A percentile compares a stretch with the other conserved stretches of the same genome.
phyloP scores from a whole-genome alignment of 768 basidiomycete species.

The Pleurotus tuoliensis region DNA sequence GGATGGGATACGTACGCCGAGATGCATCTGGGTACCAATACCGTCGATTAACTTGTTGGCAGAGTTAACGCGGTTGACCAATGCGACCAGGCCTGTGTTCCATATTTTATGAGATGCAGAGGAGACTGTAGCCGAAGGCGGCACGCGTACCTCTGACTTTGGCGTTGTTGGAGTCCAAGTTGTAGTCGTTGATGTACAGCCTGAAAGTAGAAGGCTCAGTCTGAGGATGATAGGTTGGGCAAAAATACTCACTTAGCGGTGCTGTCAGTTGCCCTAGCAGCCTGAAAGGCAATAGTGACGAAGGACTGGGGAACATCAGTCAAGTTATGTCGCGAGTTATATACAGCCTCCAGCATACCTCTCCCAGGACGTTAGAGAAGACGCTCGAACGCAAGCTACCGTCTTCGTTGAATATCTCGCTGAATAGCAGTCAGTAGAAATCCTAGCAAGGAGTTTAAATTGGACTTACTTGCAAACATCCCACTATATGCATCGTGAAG shows the following conservation, averaged over 20 bases:
- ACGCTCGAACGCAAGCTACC: slow-evolving; percentile 42
- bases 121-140: too few relatives aligned
- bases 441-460: background rate
- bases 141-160: slow-evolving; percentile 30
- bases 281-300: slow-evolving; percentile 47
- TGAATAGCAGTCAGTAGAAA: slow-evolving; percentile 18
- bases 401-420: slow-evolving; percentile 51
- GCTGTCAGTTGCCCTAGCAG: slow-evolving; percentile 45
- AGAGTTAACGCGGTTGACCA: slow-evolving; percentile 39
- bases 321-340: background rate
- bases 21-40: slow-evolving; percentile 45
- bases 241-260: slow-evolving; percentile 33
- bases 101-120: background rate
- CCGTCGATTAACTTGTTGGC: slow-evolving; percentile 39
- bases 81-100: slow-evolving; percentile 28
- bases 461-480: slow-evolving; percentile 37
- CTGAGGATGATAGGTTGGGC: too few relatives aligned
- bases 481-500: slow-evolving; percentile 25
- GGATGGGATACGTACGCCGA: slow-evolving; percentile 21
- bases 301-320: slow-evolving; percentile 27
- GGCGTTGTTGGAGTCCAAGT: slow-evolving; percentile 44
- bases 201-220: slow-evolving; percentile 13
- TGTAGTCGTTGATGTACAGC: slow-evolving; percentile 44
- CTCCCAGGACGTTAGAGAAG: slow-evolving; percentile 47
- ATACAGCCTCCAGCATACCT: slow-evolving; percentile 15